phyloP scores from a whole-genome alignment of 2,329 filamentous ascomycete genomes.

The Penicillium paneum region DNA sequence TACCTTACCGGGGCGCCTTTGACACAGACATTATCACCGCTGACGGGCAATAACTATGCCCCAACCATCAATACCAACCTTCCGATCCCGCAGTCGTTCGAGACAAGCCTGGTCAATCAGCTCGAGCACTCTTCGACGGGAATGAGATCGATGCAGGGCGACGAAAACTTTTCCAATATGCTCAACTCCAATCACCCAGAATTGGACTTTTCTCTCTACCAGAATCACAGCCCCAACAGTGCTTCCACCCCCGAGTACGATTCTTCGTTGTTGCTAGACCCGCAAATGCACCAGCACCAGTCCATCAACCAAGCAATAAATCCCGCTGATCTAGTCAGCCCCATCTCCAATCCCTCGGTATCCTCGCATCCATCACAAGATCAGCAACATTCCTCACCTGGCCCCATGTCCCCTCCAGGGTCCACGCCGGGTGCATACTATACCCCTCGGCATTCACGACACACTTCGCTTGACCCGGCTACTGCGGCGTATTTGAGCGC shows the following conservation, averaged over 20 bases:
- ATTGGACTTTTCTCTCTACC: slow-evolving; percentile 42
- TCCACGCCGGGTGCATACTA: slow-evolving; percentile 52
- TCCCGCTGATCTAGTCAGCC: slow-evolving; percentile 47
- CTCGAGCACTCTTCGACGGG: slow-evolving; percentile 32
- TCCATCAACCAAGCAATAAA: slow-evolving; percentile 45
- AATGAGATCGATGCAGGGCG: slow-evolving; percentile 28
- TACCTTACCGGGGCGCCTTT: slow-evolving; percentile 35
- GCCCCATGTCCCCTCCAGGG: slow-evolving; percentile 54
- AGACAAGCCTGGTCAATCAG: slow-evolving; percentile 36
- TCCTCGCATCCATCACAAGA: slow-evolving; percentile 58
- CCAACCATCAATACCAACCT: slow-evolving; percentile 25
- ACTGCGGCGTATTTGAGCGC: slow-evolving; percentile 57
- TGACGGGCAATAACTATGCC: slow-evolving; percentile 35
- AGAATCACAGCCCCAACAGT: slow-evolving; percentile 32
- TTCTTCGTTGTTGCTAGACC: slow-evolving; percentile 41
- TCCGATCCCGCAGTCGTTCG: slow-evolving; percentile 38
- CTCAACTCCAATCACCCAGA: slow-evolving; percentile 39
- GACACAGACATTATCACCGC: slow-evolving; percentile 29
- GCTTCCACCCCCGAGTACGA: slow-evolving; percentile 35
- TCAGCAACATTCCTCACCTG: slow-evolving; percentile 51
- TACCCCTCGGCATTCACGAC: slow-evolving; percentile 56
- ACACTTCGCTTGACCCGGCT: slow-evolving; percentile 59
- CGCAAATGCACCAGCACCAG: slow-evolving; percentile 38
- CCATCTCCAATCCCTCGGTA: slow-evolving; percentile 51
- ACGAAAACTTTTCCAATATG: slow-evolving; percentile 40